These are phyloP conservation scores for Sapria himalayana DNA, from an alignment of 345 rosid genomes.

Conservation along the genomic window DNA sequence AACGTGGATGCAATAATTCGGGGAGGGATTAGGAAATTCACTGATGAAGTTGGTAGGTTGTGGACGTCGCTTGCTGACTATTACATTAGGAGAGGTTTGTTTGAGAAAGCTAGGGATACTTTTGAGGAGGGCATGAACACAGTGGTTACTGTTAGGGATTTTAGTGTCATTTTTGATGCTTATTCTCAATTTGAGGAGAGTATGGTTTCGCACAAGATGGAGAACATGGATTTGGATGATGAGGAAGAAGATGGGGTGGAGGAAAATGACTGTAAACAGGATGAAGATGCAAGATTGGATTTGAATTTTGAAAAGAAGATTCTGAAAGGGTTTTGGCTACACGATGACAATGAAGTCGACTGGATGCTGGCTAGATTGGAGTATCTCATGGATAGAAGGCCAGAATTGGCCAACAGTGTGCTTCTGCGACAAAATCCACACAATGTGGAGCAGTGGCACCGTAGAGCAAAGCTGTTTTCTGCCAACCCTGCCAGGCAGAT, in stretches of 20 bases:
- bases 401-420: conserved; percentile 81
- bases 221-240: conserved; percentile 35
- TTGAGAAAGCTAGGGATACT: conserved; percentile 82
- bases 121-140: conserved; percentile 95
- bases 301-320: conserved; percentile 59
- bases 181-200: conserved; percentile 70
- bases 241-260: conserved; percentile 31
- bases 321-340: conserved; percentile 65
- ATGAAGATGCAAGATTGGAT: conserved; percentile 52
- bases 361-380: conserved; percentile 70
- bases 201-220: conserved; percentile 53
- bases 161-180: conserved; percentile 80
- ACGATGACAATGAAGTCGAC: conserved; percentile 72
- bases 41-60: conserved; percentile 75
- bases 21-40: conserved; percentile 88
- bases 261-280: too few relatives aligned
- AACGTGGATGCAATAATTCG: conserved; percentile 89
- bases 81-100: conserved; percentile 62
- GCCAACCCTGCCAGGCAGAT: conserved; percentile 82
- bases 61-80: conserved; percentile 98
- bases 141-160: conserved; percentile 82
- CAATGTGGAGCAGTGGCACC: conserved; percentile 96
- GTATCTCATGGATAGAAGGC: conserved; percentile 60
- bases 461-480: conserved; percentile 79
- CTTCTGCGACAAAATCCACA: conserved; percentile 92